A percentile compares a stretch with the other conserved stretches of the same genome.
Conservation (phyloP, 2,329 filamentous ascomycete species). For the Teratosphaeria epicoccoides region DNA sequence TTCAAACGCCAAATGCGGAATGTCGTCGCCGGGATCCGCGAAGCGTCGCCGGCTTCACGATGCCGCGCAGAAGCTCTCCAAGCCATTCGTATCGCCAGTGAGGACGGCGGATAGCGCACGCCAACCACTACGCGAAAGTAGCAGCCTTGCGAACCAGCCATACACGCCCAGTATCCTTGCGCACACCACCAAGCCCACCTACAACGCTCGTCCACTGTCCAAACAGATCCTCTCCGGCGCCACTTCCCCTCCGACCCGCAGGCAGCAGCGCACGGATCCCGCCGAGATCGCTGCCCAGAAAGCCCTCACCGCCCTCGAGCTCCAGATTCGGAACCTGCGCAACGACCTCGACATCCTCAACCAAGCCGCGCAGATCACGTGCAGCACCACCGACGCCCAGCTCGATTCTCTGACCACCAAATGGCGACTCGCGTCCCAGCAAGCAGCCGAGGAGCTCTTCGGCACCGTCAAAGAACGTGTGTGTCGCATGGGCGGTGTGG, state of each 20-base stretch:
- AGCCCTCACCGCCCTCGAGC: constrained; percentile 16
- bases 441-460: constrained; percentile 60
- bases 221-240: constrained; percentile 2
- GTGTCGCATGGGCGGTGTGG: constrained; percentile 52
- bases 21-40: constrained; percentile 40
- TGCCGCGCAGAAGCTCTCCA: constrained; percentile 49
- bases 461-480: constrained; percentile 49
- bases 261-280: constrained; percentile 21
- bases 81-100: constrained; percentile 63
- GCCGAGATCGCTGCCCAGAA: constrained; percentile 17
- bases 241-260: constrained; percentile 24
- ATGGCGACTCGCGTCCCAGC: constrained; percentile 51
- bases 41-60: constrained; percentile 56
- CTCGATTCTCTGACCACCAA: constrained; percentile 46
- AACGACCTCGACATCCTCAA: constrained; percentile 41
- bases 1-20: constrained; percentile 11
- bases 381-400: constrained; percentile 40
- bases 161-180: constrained; percentile 23
- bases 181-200: constrained; percentile 14
- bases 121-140: constrained; percentile 9
- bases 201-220: not conserved
- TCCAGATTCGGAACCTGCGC: constrained; percentile 30
- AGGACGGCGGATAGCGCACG: constrained; percentile 32
- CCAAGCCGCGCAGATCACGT: constrained; percentile 45
- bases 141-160: constrained; percentile 9